Percentiles rank a stretch among this genome's conserved stretches.
These are phyloP conservation scores for Saprolegnia diclina DNA, from an alignment of 352 stramenopile genomes.

Conservation along the genomic window DNA sequence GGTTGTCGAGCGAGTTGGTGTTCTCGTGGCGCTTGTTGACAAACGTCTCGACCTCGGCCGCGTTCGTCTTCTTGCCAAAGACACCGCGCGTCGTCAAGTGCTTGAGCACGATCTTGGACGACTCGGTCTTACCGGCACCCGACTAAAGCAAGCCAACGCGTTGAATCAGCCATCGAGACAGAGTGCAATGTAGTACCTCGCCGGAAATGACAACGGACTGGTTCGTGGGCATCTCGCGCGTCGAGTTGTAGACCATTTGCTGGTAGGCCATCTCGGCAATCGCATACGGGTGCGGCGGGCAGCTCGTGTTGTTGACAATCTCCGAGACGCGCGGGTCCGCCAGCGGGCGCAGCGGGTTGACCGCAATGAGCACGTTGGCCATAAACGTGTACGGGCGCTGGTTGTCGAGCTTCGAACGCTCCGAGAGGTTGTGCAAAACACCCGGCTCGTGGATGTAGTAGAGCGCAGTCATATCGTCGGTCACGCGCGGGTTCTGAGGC, in stretches of 20 bases:
- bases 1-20: slow-evolving; percentile 64
- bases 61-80: slow-evolving; percentile 79
- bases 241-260: slow-evolving; percentile 88
- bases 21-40: slow-evolving; percentile 42
- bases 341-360: slow-evolving; percentile 86
- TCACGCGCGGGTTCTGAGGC: slow-evolving; percentile 74
- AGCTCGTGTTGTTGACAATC: slow-evolving; percentile 64
- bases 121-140: slow-evolving; percentile 86
- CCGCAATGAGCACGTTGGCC: slow-evolving; percentile 89
- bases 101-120: slow-evolving; percentile 86
- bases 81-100: slow-evolving; percentile 80
- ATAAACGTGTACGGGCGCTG: slow-evolving; percentile 92
- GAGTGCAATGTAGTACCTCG: no score
- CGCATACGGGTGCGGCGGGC: slow-evolving; percentile 76
- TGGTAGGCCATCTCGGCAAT: slow-evolving; percentile 89
- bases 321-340: slow-evolving; percentile 73
- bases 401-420: slow-evolving; percentile 83
- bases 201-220: slow-evolving; percentile 83
- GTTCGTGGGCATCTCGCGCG: slow-evolving; percentile 79
- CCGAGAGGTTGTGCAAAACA: slow-evolving; percentile 93
- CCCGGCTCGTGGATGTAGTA: slow-evolving; percentile 93
- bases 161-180: no score
- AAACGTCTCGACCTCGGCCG: slow-evolving; percentile 62
- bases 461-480: slow-evolving; percentile 92
- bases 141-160: no score